Conservation (phyloP, 2,329 filamentous ascomycete genomes). For the Verticillium dahliae region DNA sequence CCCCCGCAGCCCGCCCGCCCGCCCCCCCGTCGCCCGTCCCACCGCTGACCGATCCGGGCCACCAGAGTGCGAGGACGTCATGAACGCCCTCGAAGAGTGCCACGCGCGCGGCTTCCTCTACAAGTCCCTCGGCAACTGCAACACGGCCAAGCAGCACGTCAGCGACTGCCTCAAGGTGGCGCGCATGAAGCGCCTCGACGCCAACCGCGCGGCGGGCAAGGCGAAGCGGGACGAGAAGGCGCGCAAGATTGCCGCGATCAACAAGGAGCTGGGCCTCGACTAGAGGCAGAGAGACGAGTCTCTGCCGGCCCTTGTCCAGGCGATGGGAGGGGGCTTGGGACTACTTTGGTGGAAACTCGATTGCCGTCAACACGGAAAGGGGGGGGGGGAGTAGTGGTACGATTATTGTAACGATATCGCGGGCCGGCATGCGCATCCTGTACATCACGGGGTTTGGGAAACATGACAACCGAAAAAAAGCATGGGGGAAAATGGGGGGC, state of each 20-base stretch:
- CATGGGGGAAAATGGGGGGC: background rate
- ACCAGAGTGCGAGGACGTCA: constrained; percentile 88
- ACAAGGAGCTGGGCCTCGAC: constrained; percentile 32
- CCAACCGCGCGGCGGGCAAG: constrained; percentile 64
- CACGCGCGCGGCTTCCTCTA: constrained; percentile 87
- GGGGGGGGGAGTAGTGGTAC: background rate
- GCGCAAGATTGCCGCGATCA: constrained; percentile 64
- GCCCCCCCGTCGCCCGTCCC: background rate
- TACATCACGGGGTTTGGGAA: background rate
- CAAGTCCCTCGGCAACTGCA: constrained; percentile 89
- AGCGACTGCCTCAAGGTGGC: constrained; percentile 79
- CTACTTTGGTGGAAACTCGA: background rate
- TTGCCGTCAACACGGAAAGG: background rate
- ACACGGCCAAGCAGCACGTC: constrained; percentile 74
- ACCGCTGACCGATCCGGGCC: background rate
- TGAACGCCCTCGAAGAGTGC: constrained; percentile 90
- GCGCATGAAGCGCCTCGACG: constrained; percentile 67
- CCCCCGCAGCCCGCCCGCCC: no score
- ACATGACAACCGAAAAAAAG: background rate
- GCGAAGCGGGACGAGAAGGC: constrained; percentile 64
- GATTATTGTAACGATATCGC: background rate
- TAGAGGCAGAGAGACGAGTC: background rate
- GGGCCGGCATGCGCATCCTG: background rate
- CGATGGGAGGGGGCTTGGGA: background rate
- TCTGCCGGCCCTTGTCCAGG: background rate